Percentiles rank a stretch among this genome's conserved stretches.
These are phyloP conservation scores for Corylus americana DNA, from an alignment of 306 rosid genomes.

Conservation along the genomic window DNA sequence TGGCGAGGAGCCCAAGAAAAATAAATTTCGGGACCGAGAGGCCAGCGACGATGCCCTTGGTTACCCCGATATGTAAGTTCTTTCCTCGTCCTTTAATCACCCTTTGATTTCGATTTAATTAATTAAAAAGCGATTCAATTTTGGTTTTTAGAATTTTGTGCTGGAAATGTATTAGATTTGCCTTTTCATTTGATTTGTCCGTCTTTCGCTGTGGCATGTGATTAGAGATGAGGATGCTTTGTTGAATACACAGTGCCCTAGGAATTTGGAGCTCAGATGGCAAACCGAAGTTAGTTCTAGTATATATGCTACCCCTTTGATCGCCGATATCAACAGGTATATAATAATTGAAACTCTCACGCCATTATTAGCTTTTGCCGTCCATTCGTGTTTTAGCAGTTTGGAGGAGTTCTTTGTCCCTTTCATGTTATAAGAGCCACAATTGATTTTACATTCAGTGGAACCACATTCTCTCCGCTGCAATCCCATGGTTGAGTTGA, in stretches of 20 bases:
- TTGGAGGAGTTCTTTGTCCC: background rate
- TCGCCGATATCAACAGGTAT: constrained; percentile 94
- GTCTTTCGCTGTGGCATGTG: background rate
- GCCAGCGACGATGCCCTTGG: constrained; percentile 84
- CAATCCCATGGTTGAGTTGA: background rate
- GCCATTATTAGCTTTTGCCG: background rate
- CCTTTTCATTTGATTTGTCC: background rate
- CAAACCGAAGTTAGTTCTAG: constrained; percentile 98
- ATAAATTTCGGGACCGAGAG: constrained; percentile 77
- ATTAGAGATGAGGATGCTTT: constrained; percentile 89
- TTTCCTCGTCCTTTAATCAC: background rate
- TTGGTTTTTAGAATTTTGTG: background rate
- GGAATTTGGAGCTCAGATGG: constrained; percentile 96
- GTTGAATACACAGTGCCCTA: constrained; percentile 80
- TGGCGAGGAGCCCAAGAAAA: constrained; percentile 58
- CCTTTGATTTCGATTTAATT: constrained; percentile 1
- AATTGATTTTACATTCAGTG: background rate
- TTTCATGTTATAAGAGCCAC: background rate
- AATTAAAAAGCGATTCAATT: background rate
- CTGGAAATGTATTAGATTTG: constrained; percentile 12
- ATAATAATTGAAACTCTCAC: background rate
- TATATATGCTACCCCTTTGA: constrained; percentile 87
- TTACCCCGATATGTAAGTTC: constrained; percentile 74
- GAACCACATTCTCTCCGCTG: background rate
- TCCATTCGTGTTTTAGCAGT: background rate